Evolutionary conservation across 352 stramenopile species (phyloP).

Genomic region (Stramenopiles sp.): DNA sequence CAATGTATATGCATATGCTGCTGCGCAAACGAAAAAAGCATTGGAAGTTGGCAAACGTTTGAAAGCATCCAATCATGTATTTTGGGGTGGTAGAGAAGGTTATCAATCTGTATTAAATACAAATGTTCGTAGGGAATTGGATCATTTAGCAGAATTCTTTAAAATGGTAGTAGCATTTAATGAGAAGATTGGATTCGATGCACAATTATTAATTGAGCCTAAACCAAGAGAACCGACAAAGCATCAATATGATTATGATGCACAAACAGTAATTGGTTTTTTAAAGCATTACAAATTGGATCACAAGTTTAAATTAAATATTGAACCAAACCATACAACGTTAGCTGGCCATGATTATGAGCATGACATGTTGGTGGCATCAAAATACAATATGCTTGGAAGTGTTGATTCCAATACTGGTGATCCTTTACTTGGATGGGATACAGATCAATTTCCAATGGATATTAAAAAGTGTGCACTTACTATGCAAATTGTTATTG

Average conservation of each 20-base stretch:
- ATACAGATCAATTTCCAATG: constrained; percentile 59
- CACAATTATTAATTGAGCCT: constrained; percentile 52
- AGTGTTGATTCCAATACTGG: constrained; percentile 61
- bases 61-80: constrained; percentile 55
- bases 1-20: constrained; percentile 45
- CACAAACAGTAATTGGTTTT: constrained; percentile 53
- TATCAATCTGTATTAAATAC: constrained; percentile 55
- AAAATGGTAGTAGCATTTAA: constrained; percentile 54
- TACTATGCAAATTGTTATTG: constrained; percentile 44
- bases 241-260: constrained; percentile 68
- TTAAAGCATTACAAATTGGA: constrained; percentile 43
- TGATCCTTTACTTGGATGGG: constrained; percentile 35
- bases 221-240: constrained; percentile 59
- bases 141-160: constrained; percentile 54
- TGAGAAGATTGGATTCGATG: constrained; percentile 36
- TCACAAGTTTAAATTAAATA: constrained; percentile 60
- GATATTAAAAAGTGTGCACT: constrained; percentile 45
- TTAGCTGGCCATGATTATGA: constrained; percentile 54
- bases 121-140: constrained; percentile 41
- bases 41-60: constrained; percentile 56
- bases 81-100: constrained; percentile 54
- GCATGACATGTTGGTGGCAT: constrained; percentile 50
- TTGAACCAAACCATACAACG: constrained; percentile 61
- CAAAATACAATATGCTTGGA: constrained; percentile 44
- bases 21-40: constrained; percentile 50